A percentile compares a stretch with the other conserved stretches of the same genome.
These are phyloP conservation scores for Podaxis sp. DNA, from an alignment of 768 basidiomycete genomes.

Conservation along the genomic window DNA sequence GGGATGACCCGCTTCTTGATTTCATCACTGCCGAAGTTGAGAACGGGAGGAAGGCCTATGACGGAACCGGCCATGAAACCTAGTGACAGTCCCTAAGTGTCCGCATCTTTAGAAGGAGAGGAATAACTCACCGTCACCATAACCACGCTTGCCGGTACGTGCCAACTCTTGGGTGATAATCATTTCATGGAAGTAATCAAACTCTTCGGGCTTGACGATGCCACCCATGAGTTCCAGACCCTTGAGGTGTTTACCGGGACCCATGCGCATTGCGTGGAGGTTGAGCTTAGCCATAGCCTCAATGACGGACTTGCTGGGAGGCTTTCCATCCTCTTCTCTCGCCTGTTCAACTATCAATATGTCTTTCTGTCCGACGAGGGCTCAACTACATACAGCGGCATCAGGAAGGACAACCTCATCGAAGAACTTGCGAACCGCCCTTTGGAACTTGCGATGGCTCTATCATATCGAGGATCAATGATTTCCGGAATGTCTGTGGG, in stretches of 20 bases:
- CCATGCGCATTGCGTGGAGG: constrained; percentile 89
- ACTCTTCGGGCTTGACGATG: constrained; percentile 79
- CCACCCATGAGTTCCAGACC: constrained; percentile 73
- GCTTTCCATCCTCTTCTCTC: constrained; percentile 89
- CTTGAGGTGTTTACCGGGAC: constrained; percentile 88
- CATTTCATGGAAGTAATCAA: constrained; percentile 88
- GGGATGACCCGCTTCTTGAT: constrained; percentile 55
- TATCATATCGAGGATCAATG: constrained; percentile 22
- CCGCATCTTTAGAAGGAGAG: neutral
- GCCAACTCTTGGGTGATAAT: constrained; percentile 78
- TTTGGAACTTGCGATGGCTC: constrained; percentile 64
- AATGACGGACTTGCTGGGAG: constrained; percentile 73
- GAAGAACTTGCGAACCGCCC: constrained; percentile 65
- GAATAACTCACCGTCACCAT: constrained; percentile 61
- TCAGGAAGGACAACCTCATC: constrained; percentile 69
- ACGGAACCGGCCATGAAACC: constrained; percentile 70
- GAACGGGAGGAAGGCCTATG: constrained; percentile 81
- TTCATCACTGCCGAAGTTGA: constrained; percentile 75
- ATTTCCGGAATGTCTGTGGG: constrained; percentile 14
- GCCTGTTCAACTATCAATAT: constrained; percentile 40
- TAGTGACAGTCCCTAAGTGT: constrained; percentile 15
- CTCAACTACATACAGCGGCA: constrained; percentile 34
- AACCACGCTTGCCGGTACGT: constrained; percentile 72
- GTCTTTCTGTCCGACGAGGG: neutral
- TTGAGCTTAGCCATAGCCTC: constrained; percentile 75